Base-by-base conservation (phyloP, 805 yeast species). In the Candida pini region DNA sequence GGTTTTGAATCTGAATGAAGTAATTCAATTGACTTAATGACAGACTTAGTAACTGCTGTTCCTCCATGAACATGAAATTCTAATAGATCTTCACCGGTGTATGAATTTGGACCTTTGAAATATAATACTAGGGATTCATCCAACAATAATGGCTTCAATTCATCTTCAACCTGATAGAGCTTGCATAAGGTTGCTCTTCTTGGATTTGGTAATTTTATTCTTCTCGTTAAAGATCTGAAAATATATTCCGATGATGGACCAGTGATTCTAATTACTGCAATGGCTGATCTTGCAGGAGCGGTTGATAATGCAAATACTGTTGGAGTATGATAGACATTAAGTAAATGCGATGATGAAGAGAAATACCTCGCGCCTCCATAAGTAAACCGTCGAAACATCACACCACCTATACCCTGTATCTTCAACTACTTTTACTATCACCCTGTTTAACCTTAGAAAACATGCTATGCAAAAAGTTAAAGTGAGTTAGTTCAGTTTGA, bases 41-140 rank as follows among this genome's bases (percentile, higher is more conserved):
- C 83, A 0, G 87, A 71, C 31, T 68, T 65, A 2, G 85, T 73
- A 2, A 90, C 86, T 0, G 97, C 96, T 9, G 71, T 76, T 4
- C 97, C 97, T 4, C 98, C 98, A 57, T 92, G 98, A 2, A 85
- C 58, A 51, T 92, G 97, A n/a, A 92, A 55, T 50, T 92, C 98
- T 8, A 89, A 63, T 18, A 82, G 48, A 47, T 90, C 96, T 55
- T 92, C 97, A 2, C 98, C 98, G 0, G 97, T 92, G 50, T 80
- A 92, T 0, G 96, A 80, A 10, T 68, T 63, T 1, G 97, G 97
- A 2, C 71, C 71, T 13, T 73, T 56, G 58, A 90, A 89, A 49
- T 62, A 80, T 1, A 88, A 49, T 0, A 81, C 64, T 14, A 92
- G 57, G 0, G 96, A 85, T 41, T 85, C 82, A 58, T 92, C 98